Evolutionary conservation across 2,329 filamentous ascomycete genomes (phyloP).

Genomic region (Cercospora brassicicola): DNA sequence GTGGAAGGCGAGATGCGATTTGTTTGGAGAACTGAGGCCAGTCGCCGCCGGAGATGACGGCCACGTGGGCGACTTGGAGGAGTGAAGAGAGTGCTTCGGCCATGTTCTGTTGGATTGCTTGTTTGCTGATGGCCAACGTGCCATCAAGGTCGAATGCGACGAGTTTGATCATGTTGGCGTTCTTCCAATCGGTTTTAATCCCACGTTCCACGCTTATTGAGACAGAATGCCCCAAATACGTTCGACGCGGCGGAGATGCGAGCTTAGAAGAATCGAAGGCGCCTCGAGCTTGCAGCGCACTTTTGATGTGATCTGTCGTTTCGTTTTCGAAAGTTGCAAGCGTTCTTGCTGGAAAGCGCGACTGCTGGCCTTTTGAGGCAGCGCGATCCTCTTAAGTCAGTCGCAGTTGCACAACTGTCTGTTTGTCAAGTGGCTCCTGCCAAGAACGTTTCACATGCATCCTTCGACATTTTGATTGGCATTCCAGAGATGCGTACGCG

Average conservation of each 20-base stretch:
- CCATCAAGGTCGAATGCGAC: constrained; percentile 45
- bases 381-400: background rate
- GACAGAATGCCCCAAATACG: background rate
- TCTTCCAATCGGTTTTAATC: no score
- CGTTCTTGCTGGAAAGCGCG: no score
- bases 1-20: constrained; percentile 42
- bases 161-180: constrained; percentile 37
- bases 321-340: no score
- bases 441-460: background rate
- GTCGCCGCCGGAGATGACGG: constrained; percentile 47
- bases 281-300: no score
- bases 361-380: no score
- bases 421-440: background rate
- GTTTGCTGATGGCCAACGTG: constrained; percentile 43
- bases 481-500: background rate
- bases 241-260: no score
- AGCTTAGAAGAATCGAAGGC: no score
- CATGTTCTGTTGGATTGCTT: constrained; percentile 36
- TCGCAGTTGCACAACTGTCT: background rate
- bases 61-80: constrained; percentile 44
- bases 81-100: constrained; percentile 39
- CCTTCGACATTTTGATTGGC: background rate
- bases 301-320: no score
- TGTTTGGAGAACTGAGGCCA: constrained; percentile 48
- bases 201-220: background rate